Conservation (phyloP, 352 stramenopile genomes). For the Pythium aphanidermatum region DNA sequence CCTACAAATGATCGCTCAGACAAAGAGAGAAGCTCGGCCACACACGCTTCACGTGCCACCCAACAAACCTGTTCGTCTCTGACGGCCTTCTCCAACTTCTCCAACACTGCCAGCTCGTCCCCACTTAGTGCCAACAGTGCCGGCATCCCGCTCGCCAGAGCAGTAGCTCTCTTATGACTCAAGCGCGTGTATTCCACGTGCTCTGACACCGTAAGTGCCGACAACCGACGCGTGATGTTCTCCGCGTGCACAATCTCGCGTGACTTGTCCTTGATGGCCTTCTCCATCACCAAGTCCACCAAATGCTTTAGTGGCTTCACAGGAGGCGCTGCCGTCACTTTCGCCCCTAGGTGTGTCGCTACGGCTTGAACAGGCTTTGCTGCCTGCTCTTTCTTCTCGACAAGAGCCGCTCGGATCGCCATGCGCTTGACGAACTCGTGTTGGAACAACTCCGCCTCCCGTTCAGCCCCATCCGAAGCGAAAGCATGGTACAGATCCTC, state of each 20-base stretch:
- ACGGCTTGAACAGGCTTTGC: too few species aligned
- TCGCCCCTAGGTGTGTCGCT: background rate
- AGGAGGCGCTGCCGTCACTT: background rate
- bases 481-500: slow-evolving; percentile 26
- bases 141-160: slow-evolving; percentile 41
- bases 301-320: slow-evolving; percentile 23
- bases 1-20: slow-evolving; percentile 6
- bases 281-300: slow-evolving; percentile 27
- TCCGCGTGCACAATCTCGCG: slow-evolving; percentile 8
- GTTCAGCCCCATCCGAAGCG: slow-evolving; percentile 12
- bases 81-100: slow-evolving; percentile 28
- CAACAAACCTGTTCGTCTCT: slow-evolving; percentile 28
- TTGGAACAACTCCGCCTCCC: slow-evolving; percentile 8
- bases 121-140: slow-evolving; percentile 41
- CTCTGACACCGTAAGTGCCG: slow-evolving; percentile 34
- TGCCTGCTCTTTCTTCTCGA: too few species aligned
- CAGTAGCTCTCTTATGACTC: slow-evolving; percentile 32
- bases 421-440: slow-evolving; percentile 6
- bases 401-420: background rate
- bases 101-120: slow-evolving; percentile 33
- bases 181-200: slow-evolving; percentile 49
- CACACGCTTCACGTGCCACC: background rate
- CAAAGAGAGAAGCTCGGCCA: too few species aligned
- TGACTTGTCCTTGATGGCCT: slow-evolving; percentile 12
- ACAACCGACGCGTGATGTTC: slow-evolving; percentile 41